Evolutionary conservation across 139 green algal genomes (phyloP).

Genomic region (Picochlorum costavermella): DNA sequence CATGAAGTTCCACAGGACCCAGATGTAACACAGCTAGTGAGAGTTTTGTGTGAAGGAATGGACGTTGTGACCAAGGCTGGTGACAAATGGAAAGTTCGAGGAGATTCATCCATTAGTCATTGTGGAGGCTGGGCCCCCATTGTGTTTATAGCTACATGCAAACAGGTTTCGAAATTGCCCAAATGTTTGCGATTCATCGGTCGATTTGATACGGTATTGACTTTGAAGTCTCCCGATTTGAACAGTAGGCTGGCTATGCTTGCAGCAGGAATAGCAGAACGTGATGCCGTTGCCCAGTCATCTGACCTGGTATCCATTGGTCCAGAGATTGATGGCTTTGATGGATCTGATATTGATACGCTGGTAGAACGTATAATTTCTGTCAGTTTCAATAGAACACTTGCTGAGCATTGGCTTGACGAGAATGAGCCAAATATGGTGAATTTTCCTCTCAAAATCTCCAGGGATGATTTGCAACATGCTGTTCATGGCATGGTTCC

Average conservation of each 20-base stretch:
- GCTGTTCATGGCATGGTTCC: conserved; percentile 54
- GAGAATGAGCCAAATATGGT: not conserved
- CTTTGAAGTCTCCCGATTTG: conserved; percentile 34
- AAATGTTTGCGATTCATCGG: conserved; percentile 37
- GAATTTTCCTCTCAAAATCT: conserved; percentile 16
- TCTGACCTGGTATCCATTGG: conserved; percentile 22
- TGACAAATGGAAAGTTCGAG: conserved; percentile 4
- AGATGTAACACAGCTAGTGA: conserved; percentile 8
- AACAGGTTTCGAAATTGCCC: conserved; percentile 28
- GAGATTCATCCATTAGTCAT: not conserved
- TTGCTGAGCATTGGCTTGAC: conserved; percentile 11
- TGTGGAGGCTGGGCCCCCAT: conserved; percentile 24
- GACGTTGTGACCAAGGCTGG: conserved; percentile 21
- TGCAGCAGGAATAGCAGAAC: conserved; percentile 13
- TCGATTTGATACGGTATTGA: conserved; percentile 40
- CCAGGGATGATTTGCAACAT: conserved; percentile 29
- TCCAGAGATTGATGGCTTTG: conserved; percentile 54
- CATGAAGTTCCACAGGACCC: conserved; percentile 11
- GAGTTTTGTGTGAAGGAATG: conserved; percentile 33
- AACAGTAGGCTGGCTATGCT: conserved; percentile 43
- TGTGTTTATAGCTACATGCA: conserved; percentile 30
- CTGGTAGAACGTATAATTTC: conserved; percentile 63
- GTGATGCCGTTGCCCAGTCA: conserved; percentile 7
- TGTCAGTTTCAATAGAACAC: conserved; percentile 24
- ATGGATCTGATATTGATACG: conserved; percentile 56